Evolutionary conservation across 116 monocot genomes (phyloP).

Genomic region (Dioscorea cayenensis): DNA sequence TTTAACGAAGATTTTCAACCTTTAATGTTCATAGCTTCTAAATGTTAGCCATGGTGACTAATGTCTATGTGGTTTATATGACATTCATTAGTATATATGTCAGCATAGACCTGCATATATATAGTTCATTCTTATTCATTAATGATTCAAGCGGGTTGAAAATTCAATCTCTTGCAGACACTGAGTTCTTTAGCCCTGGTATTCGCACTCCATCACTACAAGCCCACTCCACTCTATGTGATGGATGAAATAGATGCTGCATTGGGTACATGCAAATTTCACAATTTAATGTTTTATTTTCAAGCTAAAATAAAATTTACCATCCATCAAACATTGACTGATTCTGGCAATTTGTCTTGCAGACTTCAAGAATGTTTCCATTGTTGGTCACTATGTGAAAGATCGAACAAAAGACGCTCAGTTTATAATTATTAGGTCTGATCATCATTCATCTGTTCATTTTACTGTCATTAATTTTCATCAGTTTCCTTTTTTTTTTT

Average conservation of each 20-base stretch:
- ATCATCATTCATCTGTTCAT: background rate
- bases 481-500: too few relatives aligned
- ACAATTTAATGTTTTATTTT: background rate
- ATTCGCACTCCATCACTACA: constrained; percentile 99
- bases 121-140: too few relatives aligned
- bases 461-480: background rate
- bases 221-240: constrained; percentile 93
- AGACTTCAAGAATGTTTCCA: constrained; percentile 88
- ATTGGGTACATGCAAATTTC: constrained; percentile 40
- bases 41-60: too few relatives aligned
- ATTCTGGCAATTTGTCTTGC: background rate
- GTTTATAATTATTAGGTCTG: constrained; percentile 90
- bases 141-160: too few relatives aligned
- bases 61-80: too few relatives aligned
- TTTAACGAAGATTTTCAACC: too few relatives aligned
- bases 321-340: background rate
- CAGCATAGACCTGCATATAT: too few relatives aligned
- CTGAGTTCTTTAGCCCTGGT: constrained; percentile 92
- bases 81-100: too few relatives aligned
- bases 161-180: constrained; percentile 45
- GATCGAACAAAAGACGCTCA: constrained; percentile 91
- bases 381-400: constrained; percentile 83
- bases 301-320: background rate
- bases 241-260: constrained; percentile 99
- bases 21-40: too few relatives aligned